These are phyloP conservation scores for Coriolopsis trogii DNA, from an alignment of 1,284 basidiomycete genomes.

Conservation along the genomic window DNA sequence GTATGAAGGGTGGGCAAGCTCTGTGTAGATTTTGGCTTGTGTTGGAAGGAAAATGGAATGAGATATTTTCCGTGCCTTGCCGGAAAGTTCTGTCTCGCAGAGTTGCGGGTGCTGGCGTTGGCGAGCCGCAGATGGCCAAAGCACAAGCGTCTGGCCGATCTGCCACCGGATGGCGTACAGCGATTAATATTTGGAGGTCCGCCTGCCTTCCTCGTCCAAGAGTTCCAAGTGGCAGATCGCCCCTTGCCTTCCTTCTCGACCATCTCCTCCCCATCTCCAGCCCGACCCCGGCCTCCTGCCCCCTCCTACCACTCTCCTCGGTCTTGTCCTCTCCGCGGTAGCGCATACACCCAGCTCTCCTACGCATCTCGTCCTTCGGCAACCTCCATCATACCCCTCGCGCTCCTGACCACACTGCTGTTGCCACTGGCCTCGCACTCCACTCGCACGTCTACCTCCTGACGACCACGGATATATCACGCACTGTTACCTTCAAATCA, in stretches of 20 bases:
- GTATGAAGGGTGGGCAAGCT: slow-evolving; percentile 1
- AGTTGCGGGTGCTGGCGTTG: not conserved
- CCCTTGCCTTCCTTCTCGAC: slow-evolving; percentile 16
- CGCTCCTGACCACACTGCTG: slow-evolving; percentile 1
- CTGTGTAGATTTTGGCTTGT: slow-evolving; percentile 1
- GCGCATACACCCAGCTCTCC: not conserved
- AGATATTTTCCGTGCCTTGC: slow-evolving; percentile 7
- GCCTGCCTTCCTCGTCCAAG: slow-evolving; percentile 32
- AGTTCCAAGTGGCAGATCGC: slow-evolving; percentile 23
- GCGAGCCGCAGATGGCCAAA: not conserved
- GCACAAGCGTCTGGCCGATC: slow-evolving; percentile 22
- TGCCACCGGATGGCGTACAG: slow-evolving; percentile 26
- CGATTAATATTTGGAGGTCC: slow-evolving; percentile 42
- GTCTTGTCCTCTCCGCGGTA: not conserved
- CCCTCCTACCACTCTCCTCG: not conserved
- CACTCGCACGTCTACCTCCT: slow-evolving; percentile 10
- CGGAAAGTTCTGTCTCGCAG: not conserved
- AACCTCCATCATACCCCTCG: slow-evolving; percentile 2
- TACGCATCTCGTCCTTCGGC: slow-evolving; percentile 1
- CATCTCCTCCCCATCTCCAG: slow-evolving; percentile 16
- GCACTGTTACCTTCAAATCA: slow-evolving; percentile 27
- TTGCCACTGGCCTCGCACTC: slow-evolving; percentile 8
- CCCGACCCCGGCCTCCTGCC: slow-evolving; percentile 9
- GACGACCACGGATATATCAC: slow-evolving; percentile 1
- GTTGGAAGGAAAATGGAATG: not conserved